Base-by-base conservation (phyloP, 2,329 filamentous ascomycete species). In the Bipolaris bicolor region DNA sequence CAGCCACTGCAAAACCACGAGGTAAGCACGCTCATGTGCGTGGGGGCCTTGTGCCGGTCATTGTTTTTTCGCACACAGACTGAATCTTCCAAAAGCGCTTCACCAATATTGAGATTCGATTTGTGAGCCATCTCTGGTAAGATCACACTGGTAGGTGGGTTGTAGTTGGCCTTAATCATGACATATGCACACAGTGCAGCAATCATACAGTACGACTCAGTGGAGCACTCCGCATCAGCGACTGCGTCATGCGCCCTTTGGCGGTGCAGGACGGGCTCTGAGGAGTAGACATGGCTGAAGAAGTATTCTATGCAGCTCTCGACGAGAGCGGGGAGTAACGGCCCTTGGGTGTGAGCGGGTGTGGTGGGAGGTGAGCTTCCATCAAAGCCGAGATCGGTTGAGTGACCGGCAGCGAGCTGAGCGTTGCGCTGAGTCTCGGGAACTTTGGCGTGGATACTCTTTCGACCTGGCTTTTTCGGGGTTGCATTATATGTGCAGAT, bases 401-500 rank as follows among this genome's bases (percentile, higher is more conserved):
- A 63, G 60, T 73, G 73, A 55, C 71, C 79, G 60, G 80, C 68
- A 60, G 78, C 70, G 51, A 82, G 72, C 66, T 81, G 77, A 57
- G 77, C 75, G 57, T 79, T 76, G 64, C 72, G 79, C 72, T 77
- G 75, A 60, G 71, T 85, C 78, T 79, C 83, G 50, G 88, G 85
- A 37, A 88, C 84, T 63, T 86, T 84, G 33, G 86, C 86, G 58
- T 84, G 81, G 48, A 84, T 86, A 24, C 84, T 83, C 67, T 88
- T 88, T 10, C 86, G 86, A 2, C 86, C 86, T 64, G 87, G 83
- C 73, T 87, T 87, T 72, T 86, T 83, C 13, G 86, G 85, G 41
- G 88, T 82, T 65, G 86, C 84, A 66, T 88, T 86, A 70, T 86
- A 85, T 62, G 85, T 88, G 77, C 86, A 88, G 15, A 77, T 81